phyloP scores from a whole-genome alignment of 139 green algal genomes.

The Picochlorum sp. region DNA sequence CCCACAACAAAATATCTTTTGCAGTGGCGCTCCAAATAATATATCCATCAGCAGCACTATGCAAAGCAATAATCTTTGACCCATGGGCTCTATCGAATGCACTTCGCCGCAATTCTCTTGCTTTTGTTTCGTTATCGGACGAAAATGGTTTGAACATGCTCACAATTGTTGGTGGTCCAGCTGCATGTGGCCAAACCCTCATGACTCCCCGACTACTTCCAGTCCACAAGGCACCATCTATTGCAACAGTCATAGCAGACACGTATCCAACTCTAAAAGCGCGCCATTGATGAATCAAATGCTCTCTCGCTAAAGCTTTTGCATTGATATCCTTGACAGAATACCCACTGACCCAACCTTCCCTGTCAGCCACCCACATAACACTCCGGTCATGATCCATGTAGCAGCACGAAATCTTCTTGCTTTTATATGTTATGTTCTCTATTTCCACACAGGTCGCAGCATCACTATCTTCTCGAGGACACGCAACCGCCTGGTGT shows the following conservation, averaged over 20 bases:
- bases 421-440: not conserved
- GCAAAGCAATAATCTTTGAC: slow-evolving; percentile 17
- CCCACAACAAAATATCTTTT: slow-evolving; percentile 49
- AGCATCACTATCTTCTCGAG: slow-evolving; percentile 37
- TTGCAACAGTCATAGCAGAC: slow-evolving; percentile 31
- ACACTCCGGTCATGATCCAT: slow-evolving; percentile 26
- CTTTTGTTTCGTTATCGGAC: not conserved
- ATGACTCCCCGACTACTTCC: slow-evolving; percentile 43
- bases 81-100: slow-evolving; percentile 29
- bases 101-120: slow-evolving; percentile 33
- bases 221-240: slow-evolving; percentile 60
- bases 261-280: slow-evolving; percentile 33
- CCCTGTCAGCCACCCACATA: slow-evolving; percentile 42
- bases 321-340: not conserved
- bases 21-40: slow-evolving; percentile 50
- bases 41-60: slow-evolving; percentile 24
- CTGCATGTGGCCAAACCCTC: slow-evolving; percentile 30
- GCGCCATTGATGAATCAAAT: slow-evolving; percentile 20
- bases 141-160: not conserved
- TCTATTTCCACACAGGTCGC: slow-evolving; percentile 33
- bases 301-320: not conserved
- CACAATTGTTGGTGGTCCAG: not conserved
- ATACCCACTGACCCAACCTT: slow-evolving; percentile 33
- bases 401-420: slow-evolving; percentile 18
- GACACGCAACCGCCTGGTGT: no score